These are phyloP conservation scores for Colletotrichum liriopes DNA, from an alignment of 2,329 filamentous ascomycete genomes.

Conservation along the genomic window DNA sequence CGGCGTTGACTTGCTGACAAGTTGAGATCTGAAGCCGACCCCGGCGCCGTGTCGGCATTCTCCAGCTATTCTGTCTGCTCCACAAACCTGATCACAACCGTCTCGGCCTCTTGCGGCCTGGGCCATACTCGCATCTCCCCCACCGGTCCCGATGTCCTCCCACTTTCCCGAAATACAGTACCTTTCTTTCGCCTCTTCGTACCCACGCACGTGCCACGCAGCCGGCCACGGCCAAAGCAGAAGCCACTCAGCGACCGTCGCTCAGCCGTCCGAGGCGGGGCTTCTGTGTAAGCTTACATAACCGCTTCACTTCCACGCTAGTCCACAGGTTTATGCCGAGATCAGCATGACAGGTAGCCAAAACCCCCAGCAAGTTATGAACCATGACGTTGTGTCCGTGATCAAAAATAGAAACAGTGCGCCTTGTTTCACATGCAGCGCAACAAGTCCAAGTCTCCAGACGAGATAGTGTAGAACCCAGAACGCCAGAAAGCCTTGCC, in stretches of 20 bases:
- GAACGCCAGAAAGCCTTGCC: slow-evolving; percentile 11
- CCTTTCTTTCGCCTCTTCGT: slow-evolving; percentile 1
- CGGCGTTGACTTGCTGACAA: neutral
- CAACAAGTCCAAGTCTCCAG: slow-evolving; percentile 11
- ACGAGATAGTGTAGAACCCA: neutral
- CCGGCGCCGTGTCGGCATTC: slow-evolving; percentile 37
- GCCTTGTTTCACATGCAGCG: slow-evolving; percentile 38
- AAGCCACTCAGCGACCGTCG: slow-evolving; percentile 7
- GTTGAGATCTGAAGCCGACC: neutral
- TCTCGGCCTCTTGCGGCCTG: slow-evolving; percentile 14
- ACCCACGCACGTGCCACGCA: neutral
- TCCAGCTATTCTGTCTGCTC: neutral
- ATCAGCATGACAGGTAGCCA: slow-evolving; percentile 27
- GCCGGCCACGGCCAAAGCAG: neutral
- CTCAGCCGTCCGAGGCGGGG: neutral
- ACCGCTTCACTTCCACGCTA: neutral
- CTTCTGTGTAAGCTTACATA: slow-evolving; percentile 26
- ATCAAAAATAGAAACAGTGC: slow-evolving; percentile 41
- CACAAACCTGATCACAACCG: neutral
- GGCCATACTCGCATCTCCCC: slow-evolving; percentile 17
- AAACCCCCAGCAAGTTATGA: neutral
- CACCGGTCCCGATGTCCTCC: slow-evolving; percentile 34
- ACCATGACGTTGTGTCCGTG: slow-evolving; percentile 33
- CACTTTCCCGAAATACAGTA: slow-evolving; percentile 24
- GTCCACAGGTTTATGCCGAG: slow-evolving; percentile 16